phyloP scores from a whole-genome alignment of 495 filamentous ascomycete species.

The Paragyromitra xinjiangensis region DNA sequence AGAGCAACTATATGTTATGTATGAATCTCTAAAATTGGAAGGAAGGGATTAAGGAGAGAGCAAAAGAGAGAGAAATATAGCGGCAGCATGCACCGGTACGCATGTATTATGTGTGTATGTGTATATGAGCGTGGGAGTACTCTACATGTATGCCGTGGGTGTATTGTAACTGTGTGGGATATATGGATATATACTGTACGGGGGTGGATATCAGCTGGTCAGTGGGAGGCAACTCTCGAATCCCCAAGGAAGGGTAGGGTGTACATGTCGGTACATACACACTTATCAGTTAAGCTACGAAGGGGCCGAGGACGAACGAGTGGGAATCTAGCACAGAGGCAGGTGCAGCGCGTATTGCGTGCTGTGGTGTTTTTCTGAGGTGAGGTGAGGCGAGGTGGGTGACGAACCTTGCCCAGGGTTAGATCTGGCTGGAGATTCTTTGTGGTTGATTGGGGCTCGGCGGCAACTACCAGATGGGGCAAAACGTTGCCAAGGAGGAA shows the following conservation, averaged over 20 bases:
- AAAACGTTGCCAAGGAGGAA: not conserved
- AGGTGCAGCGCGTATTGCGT: not conserved
- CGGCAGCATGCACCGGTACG: not conserved
- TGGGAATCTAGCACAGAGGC: not conserved
- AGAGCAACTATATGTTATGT: not conserved
- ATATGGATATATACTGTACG: not conserved
- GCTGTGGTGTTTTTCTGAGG: slow-evolving; percentile 10
- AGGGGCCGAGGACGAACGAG: not conserved
- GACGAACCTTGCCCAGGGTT: slow-evolving; percentile 6
- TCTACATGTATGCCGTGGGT: too few species aligned
- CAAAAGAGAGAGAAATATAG: not conserved
- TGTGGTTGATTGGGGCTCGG: slow-evolving; percentile 18
- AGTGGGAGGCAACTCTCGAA: too few species aligned
- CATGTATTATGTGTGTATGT: not conserved
- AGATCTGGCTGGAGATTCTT: not conserved
- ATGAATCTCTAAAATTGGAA: not conserved
- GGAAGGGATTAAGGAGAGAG: not conserved
- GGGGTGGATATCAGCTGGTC: not conserved
- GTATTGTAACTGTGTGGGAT: not conserved
- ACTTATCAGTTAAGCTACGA: not conserved
- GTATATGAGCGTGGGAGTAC: not conserved
- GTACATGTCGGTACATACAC: not conserved
- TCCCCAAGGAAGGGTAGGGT: not conserved
- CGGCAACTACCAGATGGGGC: slow-evolving; percentile 15
- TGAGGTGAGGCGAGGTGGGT: slow-evolving; percentile 8